Base-by-base conservation (phyloP, 768 basidiomycete species). In the Infundibulicybe gibba region DNA sequence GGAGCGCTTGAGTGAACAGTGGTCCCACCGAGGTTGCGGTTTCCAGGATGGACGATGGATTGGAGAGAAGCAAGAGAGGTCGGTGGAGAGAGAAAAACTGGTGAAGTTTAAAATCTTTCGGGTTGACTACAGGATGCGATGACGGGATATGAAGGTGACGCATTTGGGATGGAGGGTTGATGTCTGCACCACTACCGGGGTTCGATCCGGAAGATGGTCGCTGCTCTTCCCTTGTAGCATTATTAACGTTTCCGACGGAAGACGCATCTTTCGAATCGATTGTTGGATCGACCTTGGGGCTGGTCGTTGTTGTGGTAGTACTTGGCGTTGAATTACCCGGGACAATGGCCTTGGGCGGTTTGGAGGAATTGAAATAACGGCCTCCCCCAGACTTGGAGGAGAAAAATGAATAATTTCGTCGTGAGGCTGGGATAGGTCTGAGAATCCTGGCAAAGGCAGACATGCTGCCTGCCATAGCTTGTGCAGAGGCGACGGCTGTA, bases 71-170 rank as follows among this genome's bases (percentile, higher is more conserved):
- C 16, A 91, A 77, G 2, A 92, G 72, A 1, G 90, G 90, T 11
- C 90, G 79, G 56, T 92, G 83, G 30, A 90, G 69, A 2, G 90
- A 80, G 67, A 93, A 92, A 66, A 93, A 92, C 45, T 87, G 85
- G 60, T 91, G 88, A 10, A 90, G 75, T 58, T 83, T 86, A 64
- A 87, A 82, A 54, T 87, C 87, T 51, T 83, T 80, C 10, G 83
- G 60, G 45, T 74, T 79, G 46, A 90, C 56, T 19, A 75, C 54
- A 1, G 83, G 84, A 53, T 88, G 85, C 10, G 67, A 53, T 30
- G 43, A 49, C 35, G 41, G 54, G 50, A 39, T 59, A 43, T 17
- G 57, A 48, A 25, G 58, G 53, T 33, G 61, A 43, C 11, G 64
- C 45, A 16, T 47, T 34, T 30, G 48, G 42, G 21, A 48, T 39